Percentiles rank a stretch among this genome's conserved stretches.
These are phyloP conservation scores for Vararia minispora DNA, from an alignment of 768 basidiomycete genomes.

Conservation along the genomic window DNA sequence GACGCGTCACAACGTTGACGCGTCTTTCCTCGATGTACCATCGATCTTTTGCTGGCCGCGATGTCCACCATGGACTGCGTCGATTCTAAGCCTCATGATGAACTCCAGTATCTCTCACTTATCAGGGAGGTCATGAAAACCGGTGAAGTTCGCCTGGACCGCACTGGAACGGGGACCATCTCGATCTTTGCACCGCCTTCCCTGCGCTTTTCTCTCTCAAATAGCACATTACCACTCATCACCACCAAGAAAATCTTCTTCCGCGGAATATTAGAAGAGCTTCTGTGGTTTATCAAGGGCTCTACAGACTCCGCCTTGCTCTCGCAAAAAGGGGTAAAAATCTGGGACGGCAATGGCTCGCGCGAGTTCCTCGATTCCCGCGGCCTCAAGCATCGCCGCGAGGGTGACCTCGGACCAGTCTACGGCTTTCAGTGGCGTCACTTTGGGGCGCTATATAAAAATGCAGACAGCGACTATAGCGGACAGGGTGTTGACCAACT, in stretches of 20 bases:
- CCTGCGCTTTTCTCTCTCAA: conserved; percentile 77
- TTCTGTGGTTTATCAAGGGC: conserved; percentile 89
- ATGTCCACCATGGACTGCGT: too few species aligned
- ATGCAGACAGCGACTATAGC: conserved; percentile 65
- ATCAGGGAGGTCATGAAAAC: conserved; percentile 63
- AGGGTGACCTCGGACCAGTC: conserved; percentile 92
- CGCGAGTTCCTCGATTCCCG: conserved; percentile 76
- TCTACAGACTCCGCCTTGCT: conserved; percentile 72
- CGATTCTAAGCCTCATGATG: conserved; percentile 62
- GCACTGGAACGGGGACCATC: conserved; percentile 91
- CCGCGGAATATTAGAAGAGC: conserved; percentile 85
- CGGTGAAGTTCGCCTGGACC: conserved; percentile 76
- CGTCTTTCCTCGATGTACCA: too few species aligned
- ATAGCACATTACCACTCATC: conserved; percentile 71
- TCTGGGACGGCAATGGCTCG: conserved; percentile 97
- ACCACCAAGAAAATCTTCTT: conserved; percentile 94
- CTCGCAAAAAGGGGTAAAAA: conserved; percentile 76
- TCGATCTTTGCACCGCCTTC: conserved; percentile 87
- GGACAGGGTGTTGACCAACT: conserved; percentile 91
- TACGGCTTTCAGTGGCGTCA: conserved; percentile 98
- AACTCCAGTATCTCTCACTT: conserved; percentile 81
- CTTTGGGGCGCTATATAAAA: conserved; percentile 76
- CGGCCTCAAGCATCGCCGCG: conserved; percentile 73
- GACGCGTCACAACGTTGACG: too few species aligned
- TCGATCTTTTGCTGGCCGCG: too few species aligned